These are phyloP conservation scores for Raphanus sativus DNA, from an alignment of 345 rosid species.

Conservation along the genomic window DNA sequence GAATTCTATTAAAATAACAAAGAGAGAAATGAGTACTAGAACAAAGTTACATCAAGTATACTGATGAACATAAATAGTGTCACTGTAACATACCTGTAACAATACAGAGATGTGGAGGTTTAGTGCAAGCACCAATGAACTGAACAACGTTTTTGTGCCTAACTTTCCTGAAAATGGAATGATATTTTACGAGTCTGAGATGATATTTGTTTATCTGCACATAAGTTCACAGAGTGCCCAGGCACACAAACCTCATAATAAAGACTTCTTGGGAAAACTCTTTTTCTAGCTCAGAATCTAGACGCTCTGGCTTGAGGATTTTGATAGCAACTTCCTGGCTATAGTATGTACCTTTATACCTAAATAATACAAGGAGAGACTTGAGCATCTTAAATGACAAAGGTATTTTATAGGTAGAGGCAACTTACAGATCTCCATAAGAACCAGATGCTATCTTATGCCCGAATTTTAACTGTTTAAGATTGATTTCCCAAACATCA, in stretches of 20 bases:
- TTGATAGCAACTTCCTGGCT: slow-evolving; percentile 98
- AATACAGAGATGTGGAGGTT: slow-evolving; percentile 87
- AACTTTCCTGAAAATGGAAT: slow-evolving; percentile 66
- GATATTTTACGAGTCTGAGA: slow-evolving; percentile 7
- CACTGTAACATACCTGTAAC: slow-evolving; percentile 63
- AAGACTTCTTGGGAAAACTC: slow-evolving; percentile 98
- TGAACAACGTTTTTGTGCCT: slow-evolving; percentile 97
- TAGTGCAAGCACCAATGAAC: slow-evolving; percentile 97
- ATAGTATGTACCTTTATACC: slow-evolving; percentile 90
- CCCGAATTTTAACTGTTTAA: slow-evolving; percentile 63
- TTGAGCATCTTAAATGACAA: slow-evolving; percentile 19
- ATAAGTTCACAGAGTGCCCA: slow-evolving; percentile 6
- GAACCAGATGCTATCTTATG: slow-evolving; percentile 93
- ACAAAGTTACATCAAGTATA: slow-evolving; percentile 14
- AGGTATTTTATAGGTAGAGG: slow-evolving; percentile 17
- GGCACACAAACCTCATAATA: slow-evolving; percentile 75
- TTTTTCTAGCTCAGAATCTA: slow-evolving; percentile 76
- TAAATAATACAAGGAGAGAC: slow-evolving; percentile 31
- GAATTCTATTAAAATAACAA: slow-evolving; percentile 52
- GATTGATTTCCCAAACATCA: slow-evolving; percentile 97
- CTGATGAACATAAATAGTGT: slow-evolving; percentile 7
- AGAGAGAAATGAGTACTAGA: background rate
- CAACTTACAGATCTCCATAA: slow-evolving; percentile 92
- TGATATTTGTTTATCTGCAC: slow-evolving; percentile 7
- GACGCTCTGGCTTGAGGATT: slow-evolving; percentile 85